Percentiles rank a stretch among this genome's conserved stretches.
Evolutionary conservation across 2,329 filamentous ascomycete species (phyloP).

Genomic region (Chrysoporthe austroafricana): DNA sequence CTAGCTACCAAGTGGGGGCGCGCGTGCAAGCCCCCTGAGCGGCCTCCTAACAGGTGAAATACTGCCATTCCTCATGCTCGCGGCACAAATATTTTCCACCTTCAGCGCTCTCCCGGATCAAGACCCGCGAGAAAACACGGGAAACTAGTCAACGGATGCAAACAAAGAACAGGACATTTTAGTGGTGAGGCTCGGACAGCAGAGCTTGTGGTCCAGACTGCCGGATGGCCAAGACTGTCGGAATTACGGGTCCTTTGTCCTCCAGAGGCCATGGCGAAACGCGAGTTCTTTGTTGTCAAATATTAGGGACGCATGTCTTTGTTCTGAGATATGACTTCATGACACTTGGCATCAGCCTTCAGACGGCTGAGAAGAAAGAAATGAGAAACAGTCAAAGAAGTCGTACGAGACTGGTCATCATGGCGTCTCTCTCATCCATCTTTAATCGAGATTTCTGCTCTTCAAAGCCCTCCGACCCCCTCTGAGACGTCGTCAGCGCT

Average conservation of each 20-base stretch:
- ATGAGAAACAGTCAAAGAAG: neutral
- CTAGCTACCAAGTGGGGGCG: neutral
- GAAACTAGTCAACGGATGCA: neutral
- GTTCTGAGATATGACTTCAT: constrained; percentile 11
- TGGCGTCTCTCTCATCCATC: neutral
- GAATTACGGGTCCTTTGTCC: constrained; percentile 16
- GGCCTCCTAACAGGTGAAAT: neutral
- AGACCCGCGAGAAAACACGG: neutral
- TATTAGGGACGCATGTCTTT: constrained; percentile 8
- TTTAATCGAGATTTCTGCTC: neutral
- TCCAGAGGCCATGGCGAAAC: constrained; percentile 13
- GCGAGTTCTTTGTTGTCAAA: neutral
- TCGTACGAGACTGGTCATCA: constrained; percentile 8
- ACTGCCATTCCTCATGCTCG: neutral
- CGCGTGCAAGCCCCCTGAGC: neutral
- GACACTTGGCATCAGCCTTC: constrained; percentile 5
- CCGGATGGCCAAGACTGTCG: constrained; percentile 8
- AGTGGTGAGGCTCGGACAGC: neutral
- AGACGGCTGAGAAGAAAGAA: constrained; percentile 1
- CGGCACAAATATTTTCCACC: neutral
- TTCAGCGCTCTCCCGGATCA: neutral
- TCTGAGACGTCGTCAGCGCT: constrained; percentile 6
- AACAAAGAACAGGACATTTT: constrained; percentile 12
- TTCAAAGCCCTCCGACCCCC: neutral
- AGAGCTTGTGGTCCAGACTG: constrained; percentile 4